Base-by-base conservation (phyloP, 2,329 filamentous ascomycete genomes). In the Alternaria sp. region DNA sequence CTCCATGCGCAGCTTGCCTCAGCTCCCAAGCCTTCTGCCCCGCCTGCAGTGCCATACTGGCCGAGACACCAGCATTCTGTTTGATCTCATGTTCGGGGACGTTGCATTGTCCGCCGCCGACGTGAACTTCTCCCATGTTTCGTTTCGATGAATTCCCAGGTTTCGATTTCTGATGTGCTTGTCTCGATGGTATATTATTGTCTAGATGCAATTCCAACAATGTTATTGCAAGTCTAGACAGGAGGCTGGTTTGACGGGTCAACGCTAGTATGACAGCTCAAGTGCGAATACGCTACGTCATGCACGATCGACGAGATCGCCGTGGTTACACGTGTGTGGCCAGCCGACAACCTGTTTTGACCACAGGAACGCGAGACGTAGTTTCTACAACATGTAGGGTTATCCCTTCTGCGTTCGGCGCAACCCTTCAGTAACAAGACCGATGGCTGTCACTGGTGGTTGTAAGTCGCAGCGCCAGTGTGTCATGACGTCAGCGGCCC, bases 1-100 rank as follows among this genome's bases (percentile, higher is more conserved):
- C 78, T n/a, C 70, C 79, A 54, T 78, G 75, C 23, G 79, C 79
- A 46, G 79, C 79, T 69, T 81, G 78, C 46, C 77, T 71, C n/a
- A 80, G 56, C 3, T 81, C 78, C 69, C 75, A 79, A 3, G 79
- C 79, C 49, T 81, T 80, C 62, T 80, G 76, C 28, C 69, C 66
- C 1, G 77, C 79, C 65, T 79, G 73, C 26, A 80, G 71, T 8
- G 79, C 79, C 69, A 79, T 73, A 13, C 58, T 72, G n/a, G 78
- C 79, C 8, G 77, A 78, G n/a, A 79, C 71, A 26, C 74, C 75
- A 6, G 78, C 76, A 66, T 78, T 79, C 55, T 80, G 78, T 54
- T 79, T 80, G 56, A 80, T 73, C n/a, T 80, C 78, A 62, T 72
- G 71, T 10, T 79, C 73, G 2, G 78, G 72, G 30, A 80, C 78